These are phyloP conservation scores for Anastatica hierochuntica DNA, from an alignment of 345 rosid genomes.

Conservation along the genomic window DNA sequence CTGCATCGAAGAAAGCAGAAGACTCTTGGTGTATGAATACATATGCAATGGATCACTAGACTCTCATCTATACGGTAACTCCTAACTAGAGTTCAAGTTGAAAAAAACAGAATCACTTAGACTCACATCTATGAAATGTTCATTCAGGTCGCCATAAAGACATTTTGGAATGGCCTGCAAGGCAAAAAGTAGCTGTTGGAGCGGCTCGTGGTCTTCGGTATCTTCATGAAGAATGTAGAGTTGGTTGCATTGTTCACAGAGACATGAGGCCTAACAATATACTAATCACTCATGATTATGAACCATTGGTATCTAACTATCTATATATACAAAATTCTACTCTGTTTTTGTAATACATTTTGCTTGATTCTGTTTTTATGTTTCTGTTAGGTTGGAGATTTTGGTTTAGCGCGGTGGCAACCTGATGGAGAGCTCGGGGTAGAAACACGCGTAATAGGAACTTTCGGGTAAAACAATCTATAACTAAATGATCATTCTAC, in stretches of 20 bases:
- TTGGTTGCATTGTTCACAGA: conserved; percentile 59
- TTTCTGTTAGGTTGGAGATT: conserved; percentile 49
- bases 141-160: conserved; percentile 22
- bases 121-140: conserved; percentile 39
- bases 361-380: background rate
- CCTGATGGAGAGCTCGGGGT: conserved; percentile 47
- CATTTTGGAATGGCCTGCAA: conserved; percentile 35
- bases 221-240: conserved; percentile 70
- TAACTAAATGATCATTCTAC: background rate
- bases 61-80: conserved; percentile 51
- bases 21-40: conserved; percentile 57
- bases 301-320: conserved; percentile 14
- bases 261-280: conserved; percentile 59
- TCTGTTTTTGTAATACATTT: conserved; percentile 30
- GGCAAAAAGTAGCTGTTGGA: conserved; percentile 53
- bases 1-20: conserved; percentile 40
- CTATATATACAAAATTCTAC: too few relatives aligned
- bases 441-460: conserved; percentile 44
- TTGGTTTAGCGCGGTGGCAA: conserved; percentile 61
- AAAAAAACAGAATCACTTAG: conserved; percentile 55
- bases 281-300: conserved; percentile 63
- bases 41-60: conserved; percentile 60
- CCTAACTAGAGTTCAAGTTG: too few relatives aligned
- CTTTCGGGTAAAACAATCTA: conserved; percentile 35
- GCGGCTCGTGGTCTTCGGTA: conserved; percentile 64